These are phyloP conservation scores for Rutidosis leptorrhynchoides DNA, from an alignment of 129 eudicot species.

Conservation along the genomic window DNA sequence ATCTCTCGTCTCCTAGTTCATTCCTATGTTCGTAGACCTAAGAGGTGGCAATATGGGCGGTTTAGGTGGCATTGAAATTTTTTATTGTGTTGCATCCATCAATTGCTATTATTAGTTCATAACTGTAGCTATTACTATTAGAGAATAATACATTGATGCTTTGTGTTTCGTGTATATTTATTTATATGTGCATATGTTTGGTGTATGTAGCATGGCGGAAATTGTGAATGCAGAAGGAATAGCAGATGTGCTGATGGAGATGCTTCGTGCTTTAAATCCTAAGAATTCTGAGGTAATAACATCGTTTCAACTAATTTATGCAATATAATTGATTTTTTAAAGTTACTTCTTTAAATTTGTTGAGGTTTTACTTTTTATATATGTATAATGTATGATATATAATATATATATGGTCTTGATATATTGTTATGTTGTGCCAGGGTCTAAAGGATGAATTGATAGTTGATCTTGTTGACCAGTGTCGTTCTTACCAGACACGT, in stretches of 20 bases:
- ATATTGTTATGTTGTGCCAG: slow-evolving; percentile 29
- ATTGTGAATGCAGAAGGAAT: slow-evolving; percentile 77
- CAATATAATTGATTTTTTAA: not conserved
- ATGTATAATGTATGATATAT: too few species aligned
- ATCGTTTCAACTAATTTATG: not conserved
- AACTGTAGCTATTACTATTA: not conserved
- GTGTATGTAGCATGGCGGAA: slow-evolving; percentile 58
- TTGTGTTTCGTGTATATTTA: not conserved
- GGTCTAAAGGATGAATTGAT: slow-evolving; percentile 72
- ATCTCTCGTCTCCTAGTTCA: not conserved
- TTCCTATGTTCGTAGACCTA: not conserved
- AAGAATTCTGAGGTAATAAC: slow-evolving; percentile 53
- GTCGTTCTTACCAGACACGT: slow-evolving; percentile 76
- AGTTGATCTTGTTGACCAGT: slow-evolving; percentile 86
- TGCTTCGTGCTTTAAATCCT: slow-evolving; percentile 77
- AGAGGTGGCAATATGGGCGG: not conserved
- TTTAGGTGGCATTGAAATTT: not conserved
- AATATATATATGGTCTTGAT: not conserved
- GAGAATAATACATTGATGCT: not conserved
- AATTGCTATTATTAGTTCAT: not conserved
- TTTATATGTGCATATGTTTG: not conserved
- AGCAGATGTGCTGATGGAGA: slow-evolving; percentile 75
- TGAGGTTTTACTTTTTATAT: not conserved
- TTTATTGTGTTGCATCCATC: not conserved
- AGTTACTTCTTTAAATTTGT: not conserved